A percentile compares a stretch with the other conserved stretches of the same genome.
These are phyloP conservation scores for Lipomyces sp. DNA, from an alignment of 805 yeast species.

Conservation along the genomic window DNA sequence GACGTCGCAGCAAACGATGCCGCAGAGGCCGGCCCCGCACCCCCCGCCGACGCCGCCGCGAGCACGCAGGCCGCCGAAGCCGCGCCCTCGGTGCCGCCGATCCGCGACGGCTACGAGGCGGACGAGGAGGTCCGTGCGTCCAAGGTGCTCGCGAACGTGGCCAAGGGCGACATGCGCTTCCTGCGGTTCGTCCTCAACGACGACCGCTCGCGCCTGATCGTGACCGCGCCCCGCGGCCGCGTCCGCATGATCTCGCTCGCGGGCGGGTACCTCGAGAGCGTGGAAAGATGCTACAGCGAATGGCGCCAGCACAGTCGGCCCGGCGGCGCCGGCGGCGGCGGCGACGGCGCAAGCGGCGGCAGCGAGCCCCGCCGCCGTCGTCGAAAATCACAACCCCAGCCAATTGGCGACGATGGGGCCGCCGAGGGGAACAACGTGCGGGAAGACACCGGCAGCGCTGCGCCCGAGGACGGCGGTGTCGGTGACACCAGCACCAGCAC, in stretches of 20 bases:
- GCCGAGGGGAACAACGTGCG: too few species aligned
- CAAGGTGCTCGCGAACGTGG: constrained; percentile 6
- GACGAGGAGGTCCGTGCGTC: constrained; percentile 15
- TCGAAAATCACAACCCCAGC: too few species aligned
- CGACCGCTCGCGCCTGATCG: constrained; percentile 9
- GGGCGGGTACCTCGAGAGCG: not conserved
- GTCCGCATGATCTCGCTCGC: constrained; percentile 15
- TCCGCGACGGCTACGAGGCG: constrained; percentile 13
- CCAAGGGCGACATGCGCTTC: not conserved
- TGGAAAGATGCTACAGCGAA: not conserved
- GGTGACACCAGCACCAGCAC: too few species aligned
- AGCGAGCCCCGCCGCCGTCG: too few species aligned
- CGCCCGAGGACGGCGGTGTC: too few species aligned
- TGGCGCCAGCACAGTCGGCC: not conserved
- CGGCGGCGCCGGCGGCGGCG: too few species aligned
- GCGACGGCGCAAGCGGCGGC: too few species aligned
- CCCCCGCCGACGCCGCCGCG: too few species aligned
- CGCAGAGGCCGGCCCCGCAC: too few species aligned
- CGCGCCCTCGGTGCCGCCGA: not conserved
- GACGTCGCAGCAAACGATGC: too few species aligned
- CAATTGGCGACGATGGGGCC: too few species aligned
- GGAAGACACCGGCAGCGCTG: too few species aligned
- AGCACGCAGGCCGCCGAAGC: not conserved
- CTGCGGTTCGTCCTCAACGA: constrained; percentile 1
- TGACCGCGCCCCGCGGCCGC: not conserved